A percentile compares a stretch with the other conserved stretches of the same genome.
phyloP scores from a whole-genome alignment of 192 early-diverging fungal species.

The Gigaspora rosea region DNA sequence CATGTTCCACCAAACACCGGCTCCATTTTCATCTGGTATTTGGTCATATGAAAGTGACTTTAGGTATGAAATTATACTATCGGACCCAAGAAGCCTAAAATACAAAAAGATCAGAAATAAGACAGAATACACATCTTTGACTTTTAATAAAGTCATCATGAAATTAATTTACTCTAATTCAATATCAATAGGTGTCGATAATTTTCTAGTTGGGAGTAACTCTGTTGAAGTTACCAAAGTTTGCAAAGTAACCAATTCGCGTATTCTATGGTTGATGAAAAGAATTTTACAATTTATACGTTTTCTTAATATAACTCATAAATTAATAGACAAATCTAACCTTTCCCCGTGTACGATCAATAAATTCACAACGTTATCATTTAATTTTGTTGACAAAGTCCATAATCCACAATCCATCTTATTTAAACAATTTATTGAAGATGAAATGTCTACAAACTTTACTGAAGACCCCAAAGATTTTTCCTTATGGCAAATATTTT shows the following conservation, averaged over 20 bases:
- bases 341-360: conserved; percentile 17
- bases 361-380: conserved; percentile 4
- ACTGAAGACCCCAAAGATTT: background rate
- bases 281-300: no score
- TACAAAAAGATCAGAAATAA: background rate
- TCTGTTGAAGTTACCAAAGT: conserved; percentile 16
- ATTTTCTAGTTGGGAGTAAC: conserved; percentile 13
- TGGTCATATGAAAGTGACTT: conserved; percentile 1
- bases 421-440: background rate
- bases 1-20: conserved; percentile 13
- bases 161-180: background rate
- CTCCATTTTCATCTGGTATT: conserved; percentile 17
- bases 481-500: background rate
- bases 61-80: background rate
- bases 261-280: background rate
- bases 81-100: background rate
- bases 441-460: background rate
- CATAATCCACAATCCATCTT: conserved; percentile 10
- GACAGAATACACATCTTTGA: background rate
- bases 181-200: background rate
- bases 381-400: conserved; percentile 7
- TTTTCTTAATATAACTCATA: background rate
- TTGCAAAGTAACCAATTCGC: conserved; percentile 10
- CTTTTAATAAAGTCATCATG: background rate
- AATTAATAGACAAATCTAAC: background rate